phyloP scores from a whole-genome alignment of 345 rosid species.

The Murraya paniculata region DNA sequence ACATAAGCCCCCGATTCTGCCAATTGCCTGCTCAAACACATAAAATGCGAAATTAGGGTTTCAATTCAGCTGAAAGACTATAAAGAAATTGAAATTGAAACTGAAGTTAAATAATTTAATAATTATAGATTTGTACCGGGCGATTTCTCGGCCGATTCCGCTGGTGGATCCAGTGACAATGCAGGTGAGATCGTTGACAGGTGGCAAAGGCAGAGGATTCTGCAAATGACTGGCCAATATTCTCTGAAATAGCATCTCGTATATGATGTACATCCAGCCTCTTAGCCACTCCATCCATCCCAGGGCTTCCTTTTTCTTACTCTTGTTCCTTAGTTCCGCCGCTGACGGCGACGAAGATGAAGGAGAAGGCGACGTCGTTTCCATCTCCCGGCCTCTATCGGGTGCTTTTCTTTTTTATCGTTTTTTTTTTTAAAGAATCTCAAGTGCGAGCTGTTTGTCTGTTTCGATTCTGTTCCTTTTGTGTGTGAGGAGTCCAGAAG shows the following conservation, averaged over 20 bases:
- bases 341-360: neutral
- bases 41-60: neutral
- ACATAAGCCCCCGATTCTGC: conserved; percentile 97
- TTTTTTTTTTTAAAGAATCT: neutral
- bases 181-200: conserved; percentile 69
- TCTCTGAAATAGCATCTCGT: conserved; percentile 86
- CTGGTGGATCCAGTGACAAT: conserved; percentile 96
- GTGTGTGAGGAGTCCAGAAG: no score
- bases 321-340: neutral
- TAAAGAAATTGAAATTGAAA: neutral
- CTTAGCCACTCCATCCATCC: conserved; percentile 97
- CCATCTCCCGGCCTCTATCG: neutral
- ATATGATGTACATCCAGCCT: conserved; percentile 70
- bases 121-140: conserved; percentile 38
- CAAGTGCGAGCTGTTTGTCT: neutral
- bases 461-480: neutral
- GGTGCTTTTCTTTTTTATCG: no score
- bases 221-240: conserved; percentile 75
- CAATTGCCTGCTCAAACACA: conserved; percentile 54
- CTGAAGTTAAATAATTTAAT: neutral
- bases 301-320: conserved; percentile 53
- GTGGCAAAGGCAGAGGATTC: conserved; percentile 82
- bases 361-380: neutral
- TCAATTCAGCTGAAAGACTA: neutral
- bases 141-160: conserved; percentile 92